Evolutionary conservation across 192 early-diverging fungal genomes (phyloP).

Genomic region (Irineochytrium annulatum): DNA sequence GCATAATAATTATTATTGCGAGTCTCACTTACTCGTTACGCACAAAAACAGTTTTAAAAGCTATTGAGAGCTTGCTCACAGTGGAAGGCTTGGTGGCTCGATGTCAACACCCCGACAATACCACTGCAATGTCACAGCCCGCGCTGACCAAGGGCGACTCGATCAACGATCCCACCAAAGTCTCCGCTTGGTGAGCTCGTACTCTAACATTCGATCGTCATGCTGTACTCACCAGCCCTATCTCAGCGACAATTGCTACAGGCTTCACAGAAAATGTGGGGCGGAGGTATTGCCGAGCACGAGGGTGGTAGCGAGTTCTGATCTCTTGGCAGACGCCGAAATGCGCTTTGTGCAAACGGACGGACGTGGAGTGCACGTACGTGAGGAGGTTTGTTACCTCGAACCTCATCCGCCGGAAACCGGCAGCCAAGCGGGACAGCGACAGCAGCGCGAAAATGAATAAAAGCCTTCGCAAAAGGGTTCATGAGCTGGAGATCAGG

Average conservation of each 20-base stretch:
- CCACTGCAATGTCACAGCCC: too few relatives aligned
- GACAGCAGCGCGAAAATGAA: background rate
- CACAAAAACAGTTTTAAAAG: too few relatives aligned
- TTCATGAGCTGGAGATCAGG: background rate
- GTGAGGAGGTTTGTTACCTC: background rate
- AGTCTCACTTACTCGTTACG: too few relatives aligned
- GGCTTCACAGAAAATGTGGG: background rate
- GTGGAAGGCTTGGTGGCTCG: too few relatives aligned
- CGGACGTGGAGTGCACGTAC: background rate
- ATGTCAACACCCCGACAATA: too few relatives aligned
- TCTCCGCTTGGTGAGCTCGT: too few relatives aligned
- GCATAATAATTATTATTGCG: too few relatives aligned
- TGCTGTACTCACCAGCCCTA: too few relatives aligned
- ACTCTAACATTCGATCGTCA: too few relatives aligned
- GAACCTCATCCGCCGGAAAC: background rate
- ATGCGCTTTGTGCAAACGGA: background rate
- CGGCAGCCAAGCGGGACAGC: background rate
- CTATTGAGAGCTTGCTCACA: too few relatives aligned
- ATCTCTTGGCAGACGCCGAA: background rate
- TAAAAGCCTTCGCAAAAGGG: background rate
- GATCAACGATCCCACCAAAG: too few relatives aligned
- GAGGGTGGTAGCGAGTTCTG: background rate
- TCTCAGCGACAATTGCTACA: background rate
- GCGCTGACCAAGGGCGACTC: too few relatives aligned
- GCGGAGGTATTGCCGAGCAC: background rate